Evolutionary conservation across 2,329 filamentous ascomycete genomes (phyloP).

Genomic region (Penicillium sp.): DNA sequence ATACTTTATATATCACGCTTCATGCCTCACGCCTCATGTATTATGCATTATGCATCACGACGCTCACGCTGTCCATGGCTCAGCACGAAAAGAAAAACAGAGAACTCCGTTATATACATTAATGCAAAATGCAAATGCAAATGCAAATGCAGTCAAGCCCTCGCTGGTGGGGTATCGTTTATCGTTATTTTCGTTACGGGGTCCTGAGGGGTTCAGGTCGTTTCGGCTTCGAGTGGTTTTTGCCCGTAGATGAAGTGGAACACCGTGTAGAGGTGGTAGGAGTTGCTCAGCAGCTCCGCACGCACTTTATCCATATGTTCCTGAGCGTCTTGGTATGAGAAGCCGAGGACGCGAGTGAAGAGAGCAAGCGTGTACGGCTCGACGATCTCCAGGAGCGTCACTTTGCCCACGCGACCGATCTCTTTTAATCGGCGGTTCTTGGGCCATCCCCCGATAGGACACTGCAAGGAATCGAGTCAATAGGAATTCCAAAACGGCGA

Average conservation of each 20-base stretch:
- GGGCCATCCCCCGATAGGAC: slow-evolving; percentile 37
- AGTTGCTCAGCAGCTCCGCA: slow-evolving; percentile 25
- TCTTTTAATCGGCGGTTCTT: slow-evolving; percentile 36
- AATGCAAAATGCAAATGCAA: slow-evolving; percentile 3
- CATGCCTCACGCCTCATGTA: not conserved
- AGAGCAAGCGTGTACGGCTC: slow-evolving; percentile 43
- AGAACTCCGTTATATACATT: slow-evolving; percentile 11
- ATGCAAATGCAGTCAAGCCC: slow-evolving; percentile 12
- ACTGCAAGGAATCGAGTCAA: slow-evolving; percentile 21
- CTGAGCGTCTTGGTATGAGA: slow-evolving; percentile 32
- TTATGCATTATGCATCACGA: not conserved
- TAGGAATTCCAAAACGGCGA: too few species aligned
- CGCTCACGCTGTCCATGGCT: slow-evolving; percentile 3
- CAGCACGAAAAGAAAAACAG: too few species aligned
- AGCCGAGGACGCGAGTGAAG: slow-evolving; percentile 40
- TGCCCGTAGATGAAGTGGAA: slow-evolving; percentile 38
- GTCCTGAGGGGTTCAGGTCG: not conserved
- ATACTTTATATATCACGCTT: too few species aligned
- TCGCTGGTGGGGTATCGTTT: slow-evolving; percentile 3
- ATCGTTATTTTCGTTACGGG: not conserved
- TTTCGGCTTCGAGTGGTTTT: slow-evolving; percentile 22
- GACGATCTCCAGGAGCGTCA: slow-evolving; percentile 32
- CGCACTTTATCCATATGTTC: slow-evolving; percentile 32
- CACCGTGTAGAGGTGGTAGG: slow-evolving; percentile 30
- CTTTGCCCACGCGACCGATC: slow-evolving; percentile 35